Evolutionary conservation across 2,329 filamentous ascomycete genomes (phyloP), one percentile per base, ranked within the genome.

Genomic region (Talaromyces sp.): DNA sequence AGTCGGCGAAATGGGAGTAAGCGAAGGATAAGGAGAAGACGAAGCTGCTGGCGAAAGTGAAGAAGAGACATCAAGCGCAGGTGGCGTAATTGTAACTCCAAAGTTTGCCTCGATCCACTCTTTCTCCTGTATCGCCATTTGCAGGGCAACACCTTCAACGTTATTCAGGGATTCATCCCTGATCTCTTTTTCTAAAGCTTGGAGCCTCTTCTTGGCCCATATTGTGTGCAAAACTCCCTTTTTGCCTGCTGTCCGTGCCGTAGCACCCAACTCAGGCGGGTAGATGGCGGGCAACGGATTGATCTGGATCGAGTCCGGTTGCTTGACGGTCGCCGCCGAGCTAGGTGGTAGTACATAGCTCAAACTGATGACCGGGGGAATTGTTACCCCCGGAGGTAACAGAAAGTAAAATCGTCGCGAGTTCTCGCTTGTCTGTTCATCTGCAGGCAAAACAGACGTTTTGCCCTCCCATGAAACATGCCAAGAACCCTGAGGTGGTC

Each of bases 281-380:
- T 93, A 96, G 66, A 96, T 93, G 33, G 92, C 92, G 0, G 92
- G 92, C 57, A 96, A 80, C 0, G 92, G 91, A 70, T 93, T 93
- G 13, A 92, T 87, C 49, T 84, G 81, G 70, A 88, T 82, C 1
- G 79, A 76, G 62, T 83, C 75, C 2, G 67, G 69, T 62, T 74
- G 76, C 63, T 73, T 78, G 42, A 68, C 63, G 63, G 74, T 53
- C 61, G 70, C 65, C 42, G 62, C 72, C 70, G 19, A 75, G 69
- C 65, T 81, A 77, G 66, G 82, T 70, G 72, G 72, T 6, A 80
- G 78, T 47, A 78, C 73, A 59, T 82, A 82, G 11, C 77, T 80
- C 33, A 96, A 84, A 54, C 83, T 89, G 58, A 96, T 84, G 11
- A 87, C 84, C 1, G 88, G 82, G 0, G 92, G 92, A 8, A 96